Conservation (phyloP, 352 stramenopile species). For the Globisporangium emineosum region DNA sequence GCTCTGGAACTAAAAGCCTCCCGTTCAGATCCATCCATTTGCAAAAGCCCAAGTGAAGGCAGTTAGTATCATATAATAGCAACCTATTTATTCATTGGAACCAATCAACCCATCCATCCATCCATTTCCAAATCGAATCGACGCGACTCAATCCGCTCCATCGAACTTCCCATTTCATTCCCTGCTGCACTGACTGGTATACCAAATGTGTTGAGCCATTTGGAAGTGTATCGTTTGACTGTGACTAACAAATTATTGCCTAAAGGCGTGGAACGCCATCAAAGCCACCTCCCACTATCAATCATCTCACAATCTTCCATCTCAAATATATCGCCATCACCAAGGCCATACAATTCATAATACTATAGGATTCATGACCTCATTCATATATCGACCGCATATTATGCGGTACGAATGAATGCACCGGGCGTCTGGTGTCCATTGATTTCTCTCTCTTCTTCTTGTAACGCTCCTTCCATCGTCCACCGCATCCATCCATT, state of each 20-base stretch:
- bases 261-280: too few species aligned
- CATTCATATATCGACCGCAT: not conserved
- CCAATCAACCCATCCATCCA: too few species aligned
- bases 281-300: not conserved
- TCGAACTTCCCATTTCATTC: not conserved
- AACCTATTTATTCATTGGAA: conserved; percentile 17
- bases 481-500: not conserved
- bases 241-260: too few species aligned
- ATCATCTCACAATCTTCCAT: not conserved
- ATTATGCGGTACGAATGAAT: not conserved
- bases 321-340: not conserved
- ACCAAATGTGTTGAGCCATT: too few species aligned
- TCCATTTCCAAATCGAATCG: not conserved
- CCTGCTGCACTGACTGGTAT: not conserved
- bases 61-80: conserved; percentile 7
- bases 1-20: conserved; percentile 54
- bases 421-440: not conserved
- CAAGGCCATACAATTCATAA: not conserved
- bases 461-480: not conserved
- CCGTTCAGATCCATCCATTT: not conserved
- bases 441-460: not conserved
- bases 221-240: too few species aligned
- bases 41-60: not conserved
- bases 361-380: not conserved
- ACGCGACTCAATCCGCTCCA: not conserved